Percentiles rank a stretch among this genome's conserved stretches.
Evolutionary conservation across 1,284 basidiomycete species (phyloP).

Genomic region (Microbotryum saponariae): DNA sequence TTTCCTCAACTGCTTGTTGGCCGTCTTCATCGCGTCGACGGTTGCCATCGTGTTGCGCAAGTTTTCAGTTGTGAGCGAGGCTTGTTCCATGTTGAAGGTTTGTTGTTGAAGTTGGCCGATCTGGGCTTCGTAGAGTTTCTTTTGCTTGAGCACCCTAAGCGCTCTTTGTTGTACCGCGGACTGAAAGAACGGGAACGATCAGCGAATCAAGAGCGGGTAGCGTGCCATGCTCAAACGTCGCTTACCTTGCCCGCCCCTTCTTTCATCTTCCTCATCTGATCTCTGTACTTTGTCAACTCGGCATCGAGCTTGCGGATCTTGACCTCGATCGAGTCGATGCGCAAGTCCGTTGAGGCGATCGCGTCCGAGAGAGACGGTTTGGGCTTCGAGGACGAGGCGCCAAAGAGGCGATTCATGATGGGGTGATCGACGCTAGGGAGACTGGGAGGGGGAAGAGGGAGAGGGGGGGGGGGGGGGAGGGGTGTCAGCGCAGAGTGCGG

Average conservation of each 20-base stretch:
- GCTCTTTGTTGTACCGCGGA: slow-evolving; percentile 85
- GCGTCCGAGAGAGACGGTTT: slow-evolving; percentile 84
- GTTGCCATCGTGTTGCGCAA: slow-evolving; percentile 99
- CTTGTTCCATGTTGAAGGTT: slow-evolving; percentile 98
- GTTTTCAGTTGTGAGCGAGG: slow-evolving; percentile 92
- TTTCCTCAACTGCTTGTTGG: slow-evolving; percentile 93
- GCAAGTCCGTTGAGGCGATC: slow-evolving; percentile 81
- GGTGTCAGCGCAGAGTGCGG: too few relatives aligned
- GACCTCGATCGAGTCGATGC: slow-evolving; percentile 85
- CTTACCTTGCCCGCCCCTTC: slow-evolving; percentile 90
- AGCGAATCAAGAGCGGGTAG: background rate
- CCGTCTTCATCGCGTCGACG: slow-evolving; percentile 92
- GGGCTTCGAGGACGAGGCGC: slow-evolving; percentile 46
- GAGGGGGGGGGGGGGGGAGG: too few relatives aligned
- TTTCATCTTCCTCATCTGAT: slow-evolving; percentile 89
- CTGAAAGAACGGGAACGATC: slow-evolving; percentile 44
- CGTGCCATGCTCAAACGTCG: slow-evolving; percentile 1
- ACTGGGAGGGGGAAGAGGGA: too few relatives aligned
- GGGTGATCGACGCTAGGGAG: background rate
- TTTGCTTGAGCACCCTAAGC: too few relatives aligned
- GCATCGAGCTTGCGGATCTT: slow-evolving; percentile 96
- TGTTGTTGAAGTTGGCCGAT: slow-evolving; percentile 87
- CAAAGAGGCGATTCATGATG: slow-evolving; percentile 45
- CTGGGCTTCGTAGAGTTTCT: slow-evolving; percentile 91
- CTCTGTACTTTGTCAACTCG: slow-evolving; percentile 85